These are phyloP conservation scores for Xanthoconium purpureum DNA, from an alignment of 768 basidiomycete genomes.

Conservation along the genomic window DNA sequence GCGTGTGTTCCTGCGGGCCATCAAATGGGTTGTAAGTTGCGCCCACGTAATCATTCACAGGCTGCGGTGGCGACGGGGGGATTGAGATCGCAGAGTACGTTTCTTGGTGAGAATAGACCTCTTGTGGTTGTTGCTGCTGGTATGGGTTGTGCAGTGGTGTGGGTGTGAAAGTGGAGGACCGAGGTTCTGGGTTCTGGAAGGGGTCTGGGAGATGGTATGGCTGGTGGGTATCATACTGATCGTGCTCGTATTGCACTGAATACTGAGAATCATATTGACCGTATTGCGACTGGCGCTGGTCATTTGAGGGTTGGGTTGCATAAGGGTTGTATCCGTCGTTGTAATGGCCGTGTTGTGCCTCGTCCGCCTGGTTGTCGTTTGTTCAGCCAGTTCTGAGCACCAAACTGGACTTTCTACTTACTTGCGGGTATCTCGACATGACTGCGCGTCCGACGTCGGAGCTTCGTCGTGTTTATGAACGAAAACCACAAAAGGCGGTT, in stretches of 20 bases:
- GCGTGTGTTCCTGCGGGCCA: conserved; percentile 11
- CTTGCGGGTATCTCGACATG: conserved; percentile 45
- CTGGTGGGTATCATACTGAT: conserved; percentile 32
- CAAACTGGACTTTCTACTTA: conserved; percentile 17
- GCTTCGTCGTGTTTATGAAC: conserved; percentile 3
- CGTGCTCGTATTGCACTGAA: conserved; percentile 33
- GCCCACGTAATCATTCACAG: conserved; percentile 11
- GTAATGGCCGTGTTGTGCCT: conserved; percentile 59
- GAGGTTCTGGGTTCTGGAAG: conserved; percentile 24
- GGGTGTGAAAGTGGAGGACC: conserved; percentile 12
- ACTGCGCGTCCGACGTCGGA: conserved; percentile 1
- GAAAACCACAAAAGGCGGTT: conserved; percentile 3
- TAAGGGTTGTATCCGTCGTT: conserved; percentile 66
- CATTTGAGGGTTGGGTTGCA: conserved; percentile 38
- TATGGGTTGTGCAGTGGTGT: conserved; percentile 22
- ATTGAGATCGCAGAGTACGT: conserved; percentile 17
- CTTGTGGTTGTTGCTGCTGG: conserved; percentile 22
- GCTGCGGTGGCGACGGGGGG: conserved; percentile 22
- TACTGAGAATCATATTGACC: conserved; percentile 31
- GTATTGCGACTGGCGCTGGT: conserved; percentile 35
- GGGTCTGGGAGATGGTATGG: conserved; percentile 40
- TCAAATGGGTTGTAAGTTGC: conserved; percentile 25
- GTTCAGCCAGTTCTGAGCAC: not conserved
- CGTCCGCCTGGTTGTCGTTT: conserved; percentile 49
- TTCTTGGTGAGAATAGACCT: conserved; percentile 20